A percentile compares a stretch with the other conserved stretches of the same genome.
phyloP scores from a whole-genome alignment of 2,329 filamentous ascomycete genomes.

The Pseudogymnoascus sp. region DNA sequence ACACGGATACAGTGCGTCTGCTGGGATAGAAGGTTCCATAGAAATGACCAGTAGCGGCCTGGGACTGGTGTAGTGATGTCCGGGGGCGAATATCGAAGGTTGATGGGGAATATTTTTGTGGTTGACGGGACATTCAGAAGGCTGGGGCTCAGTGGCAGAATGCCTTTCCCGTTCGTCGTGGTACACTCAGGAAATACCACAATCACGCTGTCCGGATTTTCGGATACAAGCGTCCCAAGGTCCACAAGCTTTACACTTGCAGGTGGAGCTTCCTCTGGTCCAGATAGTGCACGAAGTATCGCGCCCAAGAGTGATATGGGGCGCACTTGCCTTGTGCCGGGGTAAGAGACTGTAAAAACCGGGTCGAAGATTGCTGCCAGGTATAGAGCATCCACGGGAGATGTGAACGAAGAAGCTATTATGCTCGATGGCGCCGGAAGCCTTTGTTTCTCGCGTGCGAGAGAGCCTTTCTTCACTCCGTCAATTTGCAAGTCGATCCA shows the following conservation, averaged over 20 bases:
- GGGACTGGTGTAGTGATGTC: constrained; percentile 90
- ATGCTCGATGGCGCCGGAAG: constrained; percentile 73
- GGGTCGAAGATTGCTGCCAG: constrained; percentile 94
- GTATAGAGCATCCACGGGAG: constrained; percentile 87
- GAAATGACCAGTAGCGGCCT: constrained; percentile 59
- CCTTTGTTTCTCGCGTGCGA: constrained; percentile 63
- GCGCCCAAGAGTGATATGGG: constrained; percentile 70
- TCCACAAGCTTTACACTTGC: constrained; percentile 46
- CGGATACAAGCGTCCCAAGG: constrained; percentile 52
- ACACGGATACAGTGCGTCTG: constrained; percentile 88
- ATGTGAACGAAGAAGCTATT: constrained; percentile 86
- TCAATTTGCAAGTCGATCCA: constrained; percentile 99
- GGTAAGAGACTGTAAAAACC: constrained; percentile 82
- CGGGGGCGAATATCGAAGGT: constrained; percentile 76
- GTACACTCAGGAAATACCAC: constrained; percentile 90
- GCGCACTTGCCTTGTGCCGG: constrained; percentile 62
- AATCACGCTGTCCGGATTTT: constrained; percentile 67
- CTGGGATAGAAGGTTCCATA: constrained; percentile 79
- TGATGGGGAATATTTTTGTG: constrained; percentile 82
- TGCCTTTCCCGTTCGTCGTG: constrained; percentile 86
- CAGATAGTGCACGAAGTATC: constrained; percentile 62
- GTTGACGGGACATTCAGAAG: constrained; percentile 59
- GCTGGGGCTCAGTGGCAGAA: constrained; percentile 73
- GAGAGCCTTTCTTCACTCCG: constrained; percentile 83
- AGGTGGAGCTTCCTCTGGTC: constrained; percentile 43